These are phyloP conservation scores for Urochloa ruziziensis DNA, from an alignment of 176 grass and related monocot genomes.

Conservation along the genomic window DNA sequence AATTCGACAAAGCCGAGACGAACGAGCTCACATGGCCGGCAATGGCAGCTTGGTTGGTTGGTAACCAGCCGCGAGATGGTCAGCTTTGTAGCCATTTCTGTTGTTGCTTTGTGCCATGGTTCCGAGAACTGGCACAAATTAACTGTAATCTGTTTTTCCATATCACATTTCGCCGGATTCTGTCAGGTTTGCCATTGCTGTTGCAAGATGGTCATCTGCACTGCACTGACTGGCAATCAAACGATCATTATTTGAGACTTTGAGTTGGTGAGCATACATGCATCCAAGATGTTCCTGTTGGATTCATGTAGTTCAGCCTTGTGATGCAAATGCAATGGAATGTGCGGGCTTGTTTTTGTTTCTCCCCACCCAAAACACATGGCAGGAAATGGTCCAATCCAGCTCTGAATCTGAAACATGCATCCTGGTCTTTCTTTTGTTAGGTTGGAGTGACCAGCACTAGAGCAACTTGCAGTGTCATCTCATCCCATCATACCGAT, in stretches of 20 bases:
- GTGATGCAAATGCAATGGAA: too few relatives aligned
- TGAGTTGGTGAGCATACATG: too few relatives aligned
- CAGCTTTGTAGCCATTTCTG: too few relatives aligned
- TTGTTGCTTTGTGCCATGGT: too few relatives aligned
- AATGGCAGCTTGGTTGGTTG: neutral
- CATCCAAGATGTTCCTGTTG: neutral
- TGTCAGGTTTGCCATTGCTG: too few relatives aligned
- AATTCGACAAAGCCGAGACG: neutral
- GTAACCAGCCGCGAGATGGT: neutral
- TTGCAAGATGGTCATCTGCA: too few relatives aligned
- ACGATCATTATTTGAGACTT: too few relatives aligned
- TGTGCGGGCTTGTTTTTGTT: too few relatives aligned
- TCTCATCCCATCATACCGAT: neutral
- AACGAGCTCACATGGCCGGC: neutral
- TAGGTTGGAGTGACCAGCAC: neutral
- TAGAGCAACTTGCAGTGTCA: neutral
- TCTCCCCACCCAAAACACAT: neutral
- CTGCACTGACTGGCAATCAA: too few relatives aligned
- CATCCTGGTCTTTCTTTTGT: neutral
- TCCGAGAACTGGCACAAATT: too few relatives aligned
- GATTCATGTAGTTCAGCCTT: neutral
- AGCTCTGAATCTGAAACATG: neutral
- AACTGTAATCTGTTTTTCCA: too few relatives aligned
- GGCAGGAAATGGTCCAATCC: neutral
- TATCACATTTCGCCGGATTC: too few relatives aligned